These are phyloP conservation scores for Talaromyces sp. DNA, from an alignment of 2,329 filamentous ascomycete species.

Conservation along the genomic window DNA sequence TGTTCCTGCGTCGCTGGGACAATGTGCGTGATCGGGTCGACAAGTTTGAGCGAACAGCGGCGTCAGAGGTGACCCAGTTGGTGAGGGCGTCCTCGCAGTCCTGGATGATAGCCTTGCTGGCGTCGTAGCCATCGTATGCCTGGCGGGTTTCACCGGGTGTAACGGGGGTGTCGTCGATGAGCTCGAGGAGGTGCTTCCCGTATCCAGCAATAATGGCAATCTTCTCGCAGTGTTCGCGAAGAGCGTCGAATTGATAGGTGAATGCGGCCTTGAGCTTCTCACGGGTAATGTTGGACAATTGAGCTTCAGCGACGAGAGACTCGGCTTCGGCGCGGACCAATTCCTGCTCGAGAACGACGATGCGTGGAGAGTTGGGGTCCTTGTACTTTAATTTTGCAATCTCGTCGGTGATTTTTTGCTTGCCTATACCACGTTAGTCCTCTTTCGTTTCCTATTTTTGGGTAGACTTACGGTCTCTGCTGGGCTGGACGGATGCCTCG, in stretches of 20 bases:
- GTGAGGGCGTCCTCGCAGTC: conserved; percentile 96
- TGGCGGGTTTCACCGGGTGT: conserved; percentile 94
- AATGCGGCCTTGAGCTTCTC: conserved; percentile 99
- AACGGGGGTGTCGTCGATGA: conserved; percentile 94
- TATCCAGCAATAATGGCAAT: conserved; percentile 96
- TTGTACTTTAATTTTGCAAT: conserved; percentile 99
- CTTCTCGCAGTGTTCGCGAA: conserved; percentile 97
- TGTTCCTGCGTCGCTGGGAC: conserved; percentile 76
- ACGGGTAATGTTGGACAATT: conserved; percentile 97
- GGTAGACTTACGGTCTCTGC: conserved; percentile 74
- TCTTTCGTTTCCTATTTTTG: background rate
- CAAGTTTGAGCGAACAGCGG: conserved; percentile 80
- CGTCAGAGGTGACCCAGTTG: conserved; percentile 92
- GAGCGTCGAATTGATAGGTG: conserved; percentile 95
- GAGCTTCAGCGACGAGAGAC: conserved; percentile 96
- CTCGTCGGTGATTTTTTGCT: conserved; percentile 98
- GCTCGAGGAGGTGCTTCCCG: conserved; percentile 95
- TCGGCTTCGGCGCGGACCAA: conserved; percentile 97
- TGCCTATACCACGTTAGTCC: conserved; percentile 55
- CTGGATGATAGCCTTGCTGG: conserved; percentile 97
- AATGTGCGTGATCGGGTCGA: conserved; percentile 83
- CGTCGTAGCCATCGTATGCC: conserved; percentile 96
- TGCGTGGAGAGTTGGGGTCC: conserved; percentile 95
- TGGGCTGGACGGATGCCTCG: conserved; percentile 95
- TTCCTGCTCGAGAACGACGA: conserved; percentile 96